phyloP scores from a whole-genome alignment of 208 protist genomes.

The Trypanosoma theileri region DNA sequence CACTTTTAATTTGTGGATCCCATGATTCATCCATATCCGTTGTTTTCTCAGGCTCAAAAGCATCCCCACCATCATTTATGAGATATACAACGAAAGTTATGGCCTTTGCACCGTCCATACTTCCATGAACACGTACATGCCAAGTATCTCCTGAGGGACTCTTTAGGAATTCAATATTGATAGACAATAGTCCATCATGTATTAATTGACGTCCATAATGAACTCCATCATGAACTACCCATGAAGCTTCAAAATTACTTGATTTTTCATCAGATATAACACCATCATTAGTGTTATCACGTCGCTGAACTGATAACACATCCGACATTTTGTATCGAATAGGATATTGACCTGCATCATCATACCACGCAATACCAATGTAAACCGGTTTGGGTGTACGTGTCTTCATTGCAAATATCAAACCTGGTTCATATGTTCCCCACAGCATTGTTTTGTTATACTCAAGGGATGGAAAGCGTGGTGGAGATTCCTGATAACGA shows the following conservation, averaged over 20 bases:
- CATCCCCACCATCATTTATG: constrained; percentile 35
- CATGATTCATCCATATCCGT: constrained; percentile 46
- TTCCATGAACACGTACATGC: constrained; percentile 78
- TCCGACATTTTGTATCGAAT: constrained; percentile 68
- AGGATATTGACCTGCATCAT: constrained; percentile 46
- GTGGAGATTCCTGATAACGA: constrained; percentile 56
- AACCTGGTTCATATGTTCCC: constrained; percentile 85
- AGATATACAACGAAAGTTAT: constrained; percentile 73
- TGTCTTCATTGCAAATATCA: constrained; percentile 80
- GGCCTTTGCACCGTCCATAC: constrained; percentile 36
- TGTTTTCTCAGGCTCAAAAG: constrained; percentile 7
- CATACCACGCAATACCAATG: constrained; percentile 84
- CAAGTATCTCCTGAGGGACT: constrained; percentile 71
- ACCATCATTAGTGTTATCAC: constrained; percentile 33
- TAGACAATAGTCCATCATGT: constrained; percentile 47
- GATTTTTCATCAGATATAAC: constrained; percentile 39
- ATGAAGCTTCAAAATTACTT: constrained; percentile 36
- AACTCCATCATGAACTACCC: constrained; percentile 73
- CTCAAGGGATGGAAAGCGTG: constrained; percentile 57
- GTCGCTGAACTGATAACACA: constrained; percentile 63
- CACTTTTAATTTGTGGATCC: constrained; percentile 54
- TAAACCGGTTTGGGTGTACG: constrained; percentile 59
- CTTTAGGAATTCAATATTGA: constrained; percentile 84
- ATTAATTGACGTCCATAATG: constrained; percentile 75
- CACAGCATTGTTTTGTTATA: constrained; percentile 80